These are phyloP conservation scores for Aspergillus novoparasiticus DNA, from an alignment of 2,329 filamentous ascomycete species.

Conservation along the genomic window DNA sequence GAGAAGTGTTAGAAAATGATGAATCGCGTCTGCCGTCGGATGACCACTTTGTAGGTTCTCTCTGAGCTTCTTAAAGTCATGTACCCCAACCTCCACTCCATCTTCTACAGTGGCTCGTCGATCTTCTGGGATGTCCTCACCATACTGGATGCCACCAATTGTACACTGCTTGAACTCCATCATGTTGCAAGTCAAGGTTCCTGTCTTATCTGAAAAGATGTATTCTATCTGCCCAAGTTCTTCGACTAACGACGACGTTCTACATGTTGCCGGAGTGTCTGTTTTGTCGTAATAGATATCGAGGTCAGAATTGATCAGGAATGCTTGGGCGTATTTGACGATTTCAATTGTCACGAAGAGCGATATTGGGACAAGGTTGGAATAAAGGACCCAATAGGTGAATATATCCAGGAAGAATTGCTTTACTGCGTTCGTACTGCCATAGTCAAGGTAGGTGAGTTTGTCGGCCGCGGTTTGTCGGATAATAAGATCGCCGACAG, in stretches of 20 bases:
- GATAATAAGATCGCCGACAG: constrained; percentile 84
- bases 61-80: constrained; percentile 77
- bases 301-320: constrained; percentile 93
- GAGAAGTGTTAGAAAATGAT: constrained; percentile 86
- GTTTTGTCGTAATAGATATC: constrained; percentile 98
- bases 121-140: constrained; percentile 89
- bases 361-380: constrained; percentile 92
- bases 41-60: constrained; percentile 67
- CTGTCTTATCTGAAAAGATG: constrained; percentile 98
- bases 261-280: constrained; percentile 92
- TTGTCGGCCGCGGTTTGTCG: constrained; percentile 64
- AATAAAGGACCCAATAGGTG: constrained; percentile 98
- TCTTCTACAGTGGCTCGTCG: constrained; percentile 78
- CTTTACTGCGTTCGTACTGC: constrained; percentile 65
- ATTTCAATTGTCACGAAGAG: constrained; percentile 97
- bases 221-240: constrained; percentile 98
- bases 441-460: constrained; percentile 73
- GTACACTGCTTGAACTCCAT: constrained; percentile 98
- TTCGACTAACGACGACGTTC: constrained; percentile 94
- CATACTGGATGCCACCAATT: constrained; percentile 92
- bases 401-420: constrained; percentile 94
- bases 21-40: constrained; percentile 60
- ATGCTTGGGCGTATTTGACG: constrained; percentile 98
- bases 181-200: constrained; percentile 94
- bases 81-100: constrained; percentile 74